Evolutionary conservation across 2,329 filamentous ascomycete genomes (phyloP).

Genomic region (Lasiodiplodia theobromae): DNA sequence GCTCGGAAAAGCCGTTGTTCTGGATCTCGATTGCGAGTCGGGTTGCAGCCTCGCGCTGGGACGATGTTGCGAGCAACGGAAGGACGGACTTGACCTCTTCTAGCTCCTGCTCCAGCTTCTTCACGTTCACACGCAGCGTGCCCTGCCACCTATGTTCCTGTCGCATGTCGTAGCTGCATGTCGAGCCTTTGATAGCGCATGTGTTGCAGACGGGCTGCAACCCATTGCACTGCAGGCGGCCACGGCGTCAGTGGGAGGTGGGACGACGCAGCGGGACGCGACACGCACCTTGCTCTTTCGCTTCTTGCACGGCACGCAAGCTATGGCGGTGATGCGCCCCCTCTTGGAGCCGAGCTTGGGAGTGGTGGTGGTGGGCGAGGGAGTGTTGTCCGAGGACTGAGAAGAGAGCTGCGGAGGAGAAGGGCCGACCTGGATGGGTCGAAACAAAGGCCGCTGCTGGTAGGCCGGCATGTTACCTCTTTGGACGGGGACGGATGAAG

Average conservation of each 20-base stretch:
- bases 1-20: slow-evolving; percentile 47
- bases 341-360: slow-evolving; percentile 29
- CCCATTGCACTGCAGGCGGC: slow-evolving; percentile 43
- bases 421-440: slow-evolving; percentile 31
- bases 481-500: slow-evolving; percentile 6
- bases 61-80: slow-evolving; percentile 43
- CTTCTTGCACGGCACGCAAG: slow-evolving; percentile 49
- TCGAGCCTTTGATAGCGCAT: slow-evolving; percentile 47
- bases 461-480: slow-evolving; percentile 27
- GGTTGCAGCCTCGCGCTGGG: slow-evolving; percentile 44
- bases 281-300: slow-evolving; percentile 47
- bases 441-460: slow-evolving; percentile 29
- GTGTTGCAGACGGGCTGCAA: slow-evolving; percentile 49
- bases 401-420: slow-evolving; percentile 29
- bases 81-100: slow-evolving; percentile 49
- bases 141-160: slow-evolving; percentile 49
- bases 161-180: slow-evolving; percentile 48
- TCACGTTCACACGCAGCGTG: slow-evolving; percentile 46
- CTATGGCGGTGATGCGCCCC: slow-evolving; percentile 46
- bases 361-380: slow-evolving; percentile 28
- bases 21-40: slow-evolving; percentile 46
- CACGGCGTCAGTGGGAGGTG: slow-evolving; percentile 29
- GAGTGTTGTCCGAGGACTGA: slow-evolving; percentile 29
- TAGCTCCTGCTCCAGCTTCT: slow-evolving; percentile 46
- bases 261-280: neutral